These are phyloP conservation scores for Leccinum longicurvipes DNA, from an alignment of 768 basidiomycete species.

Conservation along the genomic window DNA sequence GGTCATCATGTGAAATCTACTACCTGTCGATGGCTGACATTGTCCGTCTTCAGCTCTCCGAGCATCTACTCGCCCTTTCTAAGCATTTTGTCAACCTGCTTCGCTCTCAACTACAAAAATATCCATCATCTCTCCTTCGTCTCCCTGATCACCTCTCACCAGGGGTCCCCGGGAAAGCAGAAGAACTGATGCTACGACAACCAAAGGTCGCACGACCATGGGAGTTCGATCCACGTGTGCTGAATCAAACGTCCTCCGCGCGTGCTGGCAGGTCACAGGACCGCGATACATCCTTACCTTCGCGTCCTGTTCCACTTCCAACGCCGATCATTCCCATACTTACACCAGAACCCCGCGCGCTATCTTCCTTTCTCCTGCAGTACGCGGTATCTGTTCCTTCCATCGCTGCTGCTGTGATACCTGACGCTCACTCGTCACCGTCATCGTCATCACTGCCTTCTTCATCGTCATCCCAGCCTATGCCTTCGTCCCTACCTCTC, in stretches of 20 bases:
- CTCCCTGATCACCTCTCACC: slow-evolving; percentile 23
- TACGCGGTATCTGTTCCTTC: slow-evolving; percentile 4
- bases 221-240: slow-evolving; percentile 1
- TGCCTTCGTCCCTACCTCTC: neutral
- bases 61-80: slow-evolving; percentile 21
- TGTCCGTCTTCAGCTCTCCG: slow-evolving; percentile 28
- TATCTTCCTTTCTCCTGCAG: slow-evolving; percentile 60
- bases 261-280: neutral
- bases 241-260: neutral
- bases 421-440: neutral
- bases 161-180: neutral
- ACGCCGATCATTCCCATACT: slow-evolving; percentile 87
- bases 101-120: slow-evolving; percentile 27
- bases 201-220: neutral
- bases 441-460: neutral
- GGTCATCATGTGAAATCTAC: neutral
- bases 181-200: neutral
- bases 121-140: slow-evolving; percentile 24
- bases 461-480: neutral
- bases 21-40: slow-evolving; percentile 23
- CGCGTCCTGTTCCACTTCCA: slow-evolving; percentile 18
- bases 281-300: neutral
- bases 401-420: neutral
- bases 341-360: slow-evolving; percentile 69
- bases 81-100: slow-evolving; percentile 34